Evolutionary conservation across 148 eudicot genomes (phyloP).

Genomic region (Spergularia marina): DNA sequence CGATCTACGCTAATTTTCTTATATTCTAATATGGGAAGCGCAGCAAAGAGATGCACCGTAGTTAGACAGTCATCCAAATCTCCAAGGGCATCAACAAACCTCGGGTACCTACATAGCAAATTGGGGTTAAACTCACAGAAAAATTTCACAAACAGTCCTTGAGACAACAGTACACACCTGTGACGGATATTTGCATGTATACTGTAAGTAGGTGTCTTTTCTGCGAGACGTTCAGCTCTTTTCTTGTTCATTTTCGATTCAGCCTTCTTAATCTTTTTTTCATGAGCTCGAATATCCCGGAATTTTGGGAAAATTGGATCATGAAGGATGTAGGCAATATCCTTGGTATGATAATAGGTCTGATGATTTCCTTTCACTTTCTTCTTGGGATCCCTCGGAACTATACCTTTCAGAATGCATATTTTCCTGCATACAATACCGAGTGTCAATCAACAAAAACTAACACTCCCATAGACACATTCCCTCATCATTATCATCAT

Average conservation of each 20-base stretch:
- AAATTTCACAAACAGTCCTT: neutral
- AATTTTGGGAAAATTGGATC: slow-evolving; percentile 73
- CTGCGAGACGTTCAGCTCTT: slow-evolving; percentile 63
- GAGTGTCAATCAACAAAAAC: neutral
- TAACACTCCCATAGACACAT: neutral
- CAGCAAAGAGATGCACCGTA: slow-evolving; percentile 95
- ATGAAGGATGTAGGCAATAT: slow-evolving; percentile 66
- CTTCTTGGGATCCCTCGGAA: slow-evolving; percentile 93
- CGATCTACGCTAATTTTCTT: slow-evolving; percentile 70
- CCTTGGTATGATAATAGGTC: slow-evolving; percentile 90
- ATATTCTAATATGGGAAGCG: slow-evolving; percentile 75
- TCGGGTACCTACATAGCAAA: slow-evolving; percentile 62
- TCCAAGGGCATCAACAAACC: slow-evolving; percentile 82
- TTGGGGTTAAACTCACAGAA: neutral
- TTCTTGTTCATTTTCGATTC: slow-evolving; percentile 66
- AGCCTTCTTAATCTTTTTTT: slow-evolving; percentile 75
- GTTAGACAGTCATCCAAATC: slow-evolving; percentile 90
- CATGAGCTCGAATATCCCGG: slow-evolving; percentile 67
- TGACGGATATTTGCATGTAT: slow-evolving; percentile 70
- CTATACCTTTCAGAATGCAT: slow-evolving; percentile 87
- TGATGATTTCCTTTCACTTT: slow-evolving; percentile 95
- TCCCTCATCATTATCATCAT: neutral
- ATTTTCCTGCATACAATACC: slow-evolving; percentile 47
- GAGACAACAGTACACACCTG: slow-evolving; percentile 45
- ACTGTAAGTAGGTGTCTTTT: slow-evolving; percentile 56